A percentile compares a stretch with the other conserved stretches of the same genome.
These are phyloP conservation scores for Claviceps citrina DNA, from an alignment of 2,329 filamentous ascomycete genomes.

Conservation along the genomic window DNA sequence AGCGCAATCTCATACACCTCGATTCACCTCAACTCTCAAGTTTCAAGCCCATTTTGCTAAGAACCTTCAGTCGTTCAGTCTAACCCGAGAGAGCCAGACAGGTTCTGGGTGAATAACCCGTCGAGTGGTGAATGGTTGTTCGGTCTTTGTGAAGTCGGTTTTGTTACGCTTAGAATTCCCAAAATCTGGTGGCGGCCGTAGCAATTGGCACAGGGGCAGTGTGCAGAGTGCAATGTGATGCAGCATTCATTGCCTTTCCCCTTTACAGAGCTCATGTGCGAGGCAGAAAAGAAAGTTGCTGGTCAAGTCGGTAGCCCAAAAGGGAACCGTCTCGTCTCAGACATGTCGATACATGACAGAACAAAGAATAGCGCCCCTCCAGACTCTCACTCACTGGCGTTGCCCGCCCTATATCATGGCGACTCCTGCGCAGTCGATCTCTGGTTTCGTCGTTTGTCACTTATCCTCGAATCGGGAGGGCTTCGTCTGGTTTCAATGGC, in stretches of 20 bases:
- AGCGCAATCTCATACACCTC: neutral
- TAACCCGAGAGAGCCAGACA: neutral
- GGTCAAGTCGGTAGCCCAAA: neutral
- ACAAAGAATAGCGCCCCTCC: neutral
- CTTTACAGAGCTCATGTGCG: slow-evolving; percentile 2
- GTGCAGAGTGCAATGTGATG: neutral
- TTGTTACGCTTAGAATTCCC: too few species aligned
- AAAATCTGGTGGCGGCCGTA: neutral
- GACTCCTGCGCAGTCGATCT: neutral
- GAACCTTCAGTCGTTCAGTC: neutral
- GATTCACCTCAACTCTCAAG: too few species aligned
- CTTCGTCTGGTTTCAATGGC: slow-evolving; percentile 16
- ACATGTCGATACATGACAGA: neutral
- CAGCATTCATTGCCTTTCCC: slow-evolving; percentile 6
- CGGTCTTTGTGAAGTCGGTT: neutral
- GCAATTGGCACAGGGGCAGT: slow-evolving; percentile 3
- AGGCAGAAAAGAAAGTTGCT: slow-evolving; percentile 1
- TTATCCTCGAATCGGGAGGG: slow-evolving; percentile 51
- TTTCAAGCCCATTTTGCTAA: too few species aligned
- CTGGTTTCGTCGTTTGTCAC: neutral
- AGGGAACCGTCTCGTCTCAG: slow-evolving; percentile 1
- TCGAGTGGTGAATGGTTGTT: neutral
- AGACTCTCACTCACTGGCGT: too few species aligned
- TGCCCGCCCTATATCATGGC: too few species aligned
- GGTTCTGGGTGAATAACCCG: too few species aligned